Percentiles rank a stretch among this genome's conserved stretches.
Evolutionary conservation across 805 yeast species (phyloP).

Genomic region (Debaryomyces prosopidis): DNA sequence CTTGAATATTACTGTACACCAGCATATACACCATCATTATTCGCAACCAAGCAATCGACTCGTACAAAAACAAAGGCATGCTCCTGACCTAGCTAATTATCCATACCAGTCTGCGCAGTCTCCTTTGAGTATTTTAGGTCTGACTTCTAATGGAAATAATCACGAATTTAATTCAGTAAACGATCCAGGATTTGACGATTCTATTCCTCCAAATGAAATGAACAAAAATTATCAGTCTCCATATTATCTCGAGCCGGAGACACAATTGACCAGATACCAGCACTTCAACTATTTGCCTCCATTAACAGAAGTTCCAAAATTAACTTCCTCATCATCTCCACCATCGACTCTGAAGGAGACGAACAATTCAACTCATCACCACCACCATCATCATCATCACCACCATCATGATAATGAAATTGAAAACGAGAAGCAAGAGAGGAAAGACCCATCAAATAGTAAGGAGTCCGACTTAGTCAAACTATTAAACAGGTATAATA

Average conservation of each 20-base stretch:
- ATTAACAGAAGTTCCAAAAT: conserved; percentile 65
- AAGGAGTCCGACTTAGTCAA: conserved; percentile 45
- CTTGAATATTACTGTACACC: conserved; percentile 71
- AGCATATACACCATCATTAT: conserved; percentile 82
- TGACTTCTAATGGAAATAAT: neutral
- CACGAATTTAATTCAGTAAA: neutral
- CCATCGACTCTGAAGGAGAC: conserved; percentile 21
- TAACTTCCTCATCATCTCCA: conserved; percentile 57
- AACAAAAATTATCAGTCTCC: conserved; percentile 4
- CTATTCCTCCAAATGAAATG: conserved; percentile 3
- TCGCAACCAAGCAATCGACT: conserved; percentile 34
- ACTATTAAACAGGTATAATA: conserved; percentile 37
- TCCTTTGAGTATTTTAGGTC: neutral
- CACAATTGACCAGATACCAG: conserved; percentile 57
- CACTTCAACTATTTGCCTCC: conserved; percentile 79
- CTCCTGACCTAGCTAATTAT: neutral
- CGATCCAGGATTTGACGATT: conserved; percentile 4
- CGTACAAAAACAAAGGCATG: conserved; percentile 1
- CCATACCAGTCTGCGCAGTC: neutral
- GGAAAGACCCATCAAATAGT: neutral
- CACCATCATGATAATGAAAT: conserved; percentile 14
- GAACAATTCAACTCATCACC: conserved; percentile 18
- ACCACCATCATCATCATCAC: conserved; percentile 32
- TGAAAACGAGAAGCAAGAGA: neutral
- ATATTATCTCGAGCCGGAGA: conserved; percentile 45